These are phyloP conservation scores for Colletotrichum sp. DNA, from an alignment of 2,329 filamentous ascomycete genomes.

Conservation along the genomic window DNA sequence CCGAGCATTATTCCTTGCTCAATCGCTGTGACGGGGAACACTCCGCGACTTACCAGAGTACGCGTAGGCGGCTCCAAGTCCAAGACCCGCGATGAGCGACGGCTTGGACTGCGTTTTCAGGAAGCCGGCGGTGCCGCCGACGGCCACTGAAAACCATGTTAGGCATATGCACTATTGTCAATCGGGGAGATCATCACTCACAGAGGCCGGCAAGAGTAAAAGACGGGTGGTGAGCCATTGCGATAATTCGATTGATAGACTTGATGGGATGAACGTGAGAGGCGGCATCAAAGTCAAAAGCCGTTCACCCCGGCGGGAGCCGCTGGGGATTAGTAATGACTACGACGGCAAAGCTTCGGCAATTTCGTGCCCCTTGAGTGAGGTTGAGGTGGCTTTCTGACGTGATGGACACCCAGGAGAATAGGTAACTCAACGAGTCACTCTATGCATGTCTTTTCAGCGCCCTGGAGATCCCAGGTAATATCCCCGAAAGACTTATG, in stretches of 20 bases:
- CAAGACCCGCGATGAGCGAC: slow-evolving; percentile 36
- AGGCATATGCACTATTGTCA: not conserved
- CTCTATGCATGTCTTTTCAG: not conserved
- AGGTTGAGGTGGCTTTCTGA: not conserved
- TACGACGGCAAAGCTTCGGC: not conserved
- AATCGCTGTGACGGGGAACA: accelerated
- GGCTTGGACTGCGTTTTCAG: slow-evolving; percentile 33
- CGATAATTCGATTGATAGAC: not conserved
- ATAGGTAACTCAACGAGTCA: not conserved
- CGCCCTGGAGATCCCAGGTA: not conserved
- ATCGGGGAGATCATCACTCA: slow-evolving; percentile 26
- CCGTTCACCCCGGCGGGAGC: not conserved
- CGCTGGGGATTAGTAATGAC: not conserved
- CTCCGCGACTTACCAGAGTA: slow-evolving; percentile 27
- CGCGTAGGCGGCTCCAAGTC: slow-evolving; percentile 35
- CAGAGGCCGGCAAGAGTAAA: slow-evolving; percentile 43
- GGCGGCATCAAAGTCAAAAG: not conserved
- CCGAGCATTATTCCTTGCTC: not conserved
- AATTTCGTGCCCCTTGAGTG: not conserved
- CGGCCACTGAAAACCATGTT: slow-evolving; percentile 30
- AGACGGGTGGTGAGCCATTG: slow-evolving; percentile 45
- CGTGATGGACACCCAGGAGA: not conserved
- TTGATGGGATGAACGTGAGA: not conserved
- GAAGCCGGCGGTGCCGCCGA: slow-evolving; percentile 36
- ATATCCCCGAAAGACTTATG: not conserved